A percentile compares a stretch with the other conserved stretches of the same genome.
phyloP scores from a whole-genome alignment of 345 rosid species.

The Syzygium oleosum region DNA sequence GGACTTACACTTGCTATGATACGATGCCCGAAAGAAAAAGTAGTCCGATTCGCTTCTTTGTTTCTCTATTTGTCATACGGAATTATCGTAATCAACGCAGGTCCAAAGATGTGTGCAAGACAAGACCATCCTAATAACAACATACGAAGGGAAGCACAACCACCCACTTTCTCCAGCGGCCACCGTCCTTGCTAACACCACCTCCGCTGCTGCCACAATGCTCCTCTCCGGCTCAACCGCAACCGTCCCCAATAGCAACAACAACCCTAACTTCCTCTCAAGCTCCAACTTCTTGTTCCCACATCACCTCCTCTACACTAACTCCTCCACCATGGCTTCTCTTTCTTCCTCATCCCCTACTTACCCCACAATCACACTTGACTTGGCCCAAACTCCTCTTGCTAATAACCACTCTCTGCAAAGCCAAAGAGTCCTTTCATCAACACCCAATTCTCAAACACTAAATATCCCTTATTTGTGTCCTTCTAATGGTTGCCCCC shows the following conservation, averaged over 20 bases:
- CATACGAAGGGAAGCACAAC: conserved; percentile 91
- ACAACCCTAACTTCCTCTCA: conserved; percentile 14
- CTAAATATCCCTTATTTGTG: background rate
- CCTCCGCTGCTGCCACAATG: conserved; percentile 88
- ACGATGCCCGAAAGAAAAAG: accelerated
- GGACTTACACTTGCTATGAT: background rate
- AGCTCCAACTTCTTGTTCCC: conserved; percentile 9
- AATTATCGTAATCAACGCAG: conserved; percentile 8
- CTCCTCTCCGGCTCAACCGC: conserved; percentile 70
- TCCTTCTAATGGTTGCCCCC: background rate
- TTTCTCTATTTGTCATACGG: background rate
- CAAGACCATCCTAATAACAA: conserved; percentile 67
- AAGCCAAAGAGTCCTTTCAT: background rate
- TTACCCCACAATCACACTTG: conserved; percentile 40
- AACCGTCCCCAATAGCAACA: conserved; percentile 13
- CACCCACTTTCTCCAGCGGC: conserved; percentile 93
- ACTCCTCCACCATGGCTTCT: conserved; percentile 29
- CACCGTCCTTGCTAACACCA: conserved; percentile 73
- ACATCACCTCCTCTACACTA: background rate
- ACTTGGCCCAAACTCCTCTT: conserved; percentile 20
- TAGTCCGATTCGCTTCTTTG: background rate
- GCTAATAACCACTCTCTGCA: background rate
- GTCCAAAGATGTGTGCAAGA: conserved; percentile 92
- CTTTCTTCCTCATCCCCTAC: conserved; percentile 29
- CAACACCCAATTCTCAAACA: background rate